Evolutionary conservation across 2,329 filamentous ascomycete genomes (phyloP), one percentile per base, ranked within the genome.

Genomic region (Monosporascus sp.): DNA sequence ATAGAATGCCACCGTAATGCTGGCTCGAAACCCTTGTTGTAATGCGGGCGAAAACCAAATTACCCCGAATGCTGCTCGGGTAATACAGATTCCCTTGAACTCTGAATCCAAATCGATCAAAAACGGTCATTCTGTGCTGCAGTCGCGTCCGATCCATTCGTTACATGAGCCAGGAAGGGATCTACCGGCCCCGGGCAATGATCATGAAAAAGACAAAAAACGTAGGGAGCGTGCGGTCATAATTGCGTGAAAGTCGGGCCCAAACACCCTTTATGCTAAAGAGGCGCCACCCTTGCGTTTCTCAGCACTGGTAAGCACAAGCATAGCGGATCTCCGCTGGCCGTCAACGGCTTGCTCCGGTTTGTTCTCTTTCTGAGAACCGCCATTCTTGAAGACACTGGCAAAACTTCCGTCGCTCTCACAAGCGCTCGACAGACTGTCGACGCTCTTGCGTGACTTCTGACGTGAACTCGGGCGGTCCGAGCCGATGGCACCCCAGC

Each of bases 221-320:
- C 63, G 56, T 60, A 57, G 59, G 60, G 59, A 64, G 60, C 64
- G 59, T 66, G 60, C 57, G 58, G 63, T 66, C 65, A 52, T 66
- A 53, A 66, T 57, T 60, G 53, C 58, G 63, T 65, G 52, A 64
- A 55, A 57, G 54, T 47, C 54, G 11, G 48, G 20, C 48, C 24
- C 47, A 39, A 48, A 47, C 47, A 46, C 43, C 38, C 47, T 55
- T 61, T 59, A 68, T 43, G 63, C 63, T n/a, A 57, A 60, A 17
- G 53, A 47, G 38, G 61, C 58, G 59, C 70, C 65, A 72, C 82
- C 87, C 80, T 90, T 95, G 71, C 91, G 88, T 83, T 96, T 96
- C 77, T 96, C 91, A 57, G 85, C 88, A 69, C 86, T 92, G 60
- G 89, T 92, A 60, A 97, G 81, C 60, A 97, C 88, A 67, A 96